These are phyloP conservation scores for Metahyphopichia silvanorum DNA, from an alignment of 805 yeast genomes.

Conservation along the genomic window DNA sequence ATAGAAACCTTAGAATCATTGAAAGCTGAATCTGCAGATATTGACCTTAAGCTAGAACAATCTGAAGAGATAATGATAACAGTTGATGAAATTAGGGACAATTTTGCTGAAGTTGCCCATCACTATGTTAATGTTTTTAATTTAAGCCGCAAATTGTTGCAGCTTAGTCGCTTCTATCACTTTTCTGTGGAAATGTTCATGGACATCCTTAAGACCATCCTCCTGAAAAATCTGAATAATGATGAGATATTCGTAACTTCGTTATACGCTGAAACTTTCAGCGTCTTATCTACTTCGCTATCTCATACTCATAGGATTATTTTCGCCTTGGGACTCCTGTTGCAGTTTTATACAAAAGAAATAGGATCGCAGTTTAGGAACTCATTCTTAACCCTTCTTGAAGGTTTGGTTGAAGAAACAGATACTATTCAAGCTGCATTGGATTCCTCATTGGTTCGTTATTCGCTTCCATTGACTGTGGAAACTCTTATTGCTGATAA, in stretches of 20 bases:
- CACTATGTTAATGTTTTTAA: conserved; percentile 51
- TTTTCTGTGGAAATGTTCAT: conserved; percentile 45
- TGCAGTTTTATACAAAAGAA: conserved; percentile 20
- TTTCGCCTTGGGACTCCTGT: conserved; percentile 39
- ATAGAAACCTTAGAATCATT: conserved; percentile 59
- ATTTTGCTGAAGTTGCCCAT: conserved; percentile 53
- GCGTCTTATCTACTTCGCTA: conserved; percentile 45
- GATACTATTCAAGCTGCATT: neutral
- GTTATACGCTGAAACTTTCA: conserved; percentile 48
- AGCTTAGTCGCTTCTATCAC: conserved; percentile 53
- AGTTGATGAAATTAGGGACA: conserved; percentile 46
- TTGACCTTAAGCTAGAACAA: conserved; percentile 52
- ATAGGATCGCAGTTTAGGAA: conserved; percentile 19
- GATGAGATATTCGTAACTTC: no score
- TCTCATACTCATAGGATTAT: conserved; percentile 41
- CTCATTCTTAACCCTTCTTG: conserved; percentile 9
- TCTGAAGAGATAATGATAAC: conserved; percentile 52
- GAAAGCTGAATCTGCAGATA: conserved; percentile 57
- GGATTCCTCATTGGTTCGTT: no score
- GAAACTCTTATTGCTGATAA: conserved; percentile 8
- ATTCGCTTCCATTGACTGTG: no score
- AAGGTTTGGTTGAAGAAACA: neutral
- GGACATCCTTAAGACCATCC: conserved; percentile 11
- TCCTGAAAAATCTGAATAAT: no score
- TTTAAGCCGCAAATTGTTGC: conserved; percentile 35